Evolutionary conservation across 148 eudicot species (phyloP), one percentile per base, ranked within the genome.

Genomic region (Rhododendron kiyosumense): DNA sequence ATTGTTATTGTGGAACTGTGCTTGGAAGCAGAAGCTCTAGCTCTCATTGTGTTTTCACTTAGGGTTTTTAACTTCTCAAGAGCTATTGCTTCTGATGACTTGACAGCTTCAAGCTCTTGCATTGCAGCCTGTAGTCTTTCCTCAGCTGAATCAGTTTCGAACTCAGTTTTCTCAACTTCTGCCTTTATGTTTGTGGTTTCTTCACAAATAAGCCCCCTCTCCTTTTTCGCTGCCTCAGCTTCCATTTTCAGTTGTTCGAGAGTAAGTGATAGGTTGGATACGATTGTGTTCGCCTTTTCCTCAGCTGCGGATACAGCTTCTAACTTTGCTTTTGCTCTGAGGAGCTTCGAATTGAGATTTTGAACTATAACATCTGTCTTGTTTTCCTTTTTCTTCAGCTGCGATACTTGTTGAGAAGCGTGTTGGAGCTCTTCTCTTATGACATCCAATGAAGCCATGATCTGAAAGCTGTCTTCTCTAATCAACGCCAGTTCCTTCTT

Each of bases 391-490:
- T 89, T 92, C 88, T 89, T 88, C 57, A 91, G 34, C 61, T 78
- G 59, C 15, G 84, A 87, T 85, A 85, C 87, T 86, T 94, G 93
- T 54, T 90, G 85, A 4, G 79, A n/a, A 7, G 90, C 77, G 41
- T 80, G 84, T 51, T 71, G 86, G 65, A 93, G 87, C 90, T 97
- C 96, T 1, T 86, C 85, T 82, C 98, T 91, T 20, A 91, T 84
- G 34, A 88, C 57, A 85, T 97, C 98, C 96, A 97, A 94, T 73
- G 95, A 87, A 34, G 89, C 82, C 98, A 93, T 97, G 54, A 94
- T 85, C 76, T 91, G 93, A 86, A 95, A 91, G 48, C 93, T 91
- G 49, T 89, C 91, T 75, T 86, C 88, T 81, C 88, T 91, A 57
- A 89, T 90, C 1, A 85, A 81, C n/a, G 88, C 94, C 76, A 93